phyloP scores from a whole-genome alignment of 2,329 filamentous ascomycete genomes.

The Trichoderma koningiopsis region DNA sequence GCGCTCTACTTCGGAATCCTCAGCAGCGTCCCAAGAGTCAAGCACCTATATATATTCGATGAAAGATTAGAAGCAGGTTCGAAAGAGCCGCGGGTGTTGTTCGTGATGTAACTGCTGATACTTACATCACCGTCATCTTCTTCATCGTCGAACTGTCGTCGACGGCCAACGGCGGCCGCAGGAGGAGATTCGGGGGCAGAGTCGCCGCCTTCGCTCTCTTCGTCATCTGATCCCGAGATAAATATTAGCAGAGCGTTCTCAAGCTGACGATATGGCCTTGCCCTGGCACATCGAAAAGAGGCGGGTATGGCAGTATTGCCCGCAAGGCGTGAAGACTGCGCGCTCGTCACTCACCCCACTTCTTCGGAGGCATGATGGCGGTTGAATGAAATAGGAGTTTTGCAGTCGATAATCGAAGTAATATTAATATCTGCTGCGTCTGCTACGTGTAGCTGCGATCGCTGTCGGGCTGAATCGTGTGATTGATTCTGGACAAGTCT shows the following conservation, averaged over 20 bases:
- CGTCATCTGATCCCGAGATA: slow-evolving; percentile 30
- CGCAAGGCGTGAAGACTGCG: slow-evolving; percentile 6
- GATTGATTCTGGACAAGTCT: background rate
- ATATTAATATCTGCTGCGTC: background rate
- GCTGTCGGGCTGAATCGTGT: slow-evolving; percentile 7
- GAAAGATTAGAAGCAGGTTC: background rate
- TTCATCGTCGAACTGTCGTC: slow-evolving; percentile 82
- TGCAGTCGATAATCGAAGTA: background rate
- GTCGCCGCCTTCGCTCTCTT: slow-evolving; percentile 44
- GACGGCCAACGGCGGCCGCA: slow-evolving; percentile 42
- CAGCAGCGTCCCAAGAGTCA: slow-evolving; percentile 94
- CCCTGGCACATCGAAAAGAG: slow-evolving; percentile 22
- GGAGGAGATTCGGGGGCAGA: slow-evolving; percentile 44
- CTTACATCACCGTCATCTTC: slow-evolving; percentile 80
- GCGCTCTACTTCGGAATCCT: slow-evolving; percentile 94
- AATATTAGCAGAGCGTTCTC: background rate
- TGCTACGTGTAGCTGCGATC: background rate
- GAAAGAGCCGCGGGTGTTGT: background rate
- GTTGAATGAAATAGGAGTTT: background rate
- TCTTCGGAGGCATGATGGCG: slow-evolving; percentile 47
- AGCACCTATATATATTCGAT: slow-evolving; percentile 65
- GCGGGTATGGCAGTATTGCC: background rate
- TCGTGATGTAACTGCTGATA: slow-evolving; percentile 21
- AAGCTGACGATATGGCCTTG: slow-evolving; percentile 5
- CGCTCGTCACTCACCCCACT: slow-evolving; percentile 45